Base-by-base conservation (phyloP, 768 basidiomycete genomes). In the Suillus lakei region DNA sequence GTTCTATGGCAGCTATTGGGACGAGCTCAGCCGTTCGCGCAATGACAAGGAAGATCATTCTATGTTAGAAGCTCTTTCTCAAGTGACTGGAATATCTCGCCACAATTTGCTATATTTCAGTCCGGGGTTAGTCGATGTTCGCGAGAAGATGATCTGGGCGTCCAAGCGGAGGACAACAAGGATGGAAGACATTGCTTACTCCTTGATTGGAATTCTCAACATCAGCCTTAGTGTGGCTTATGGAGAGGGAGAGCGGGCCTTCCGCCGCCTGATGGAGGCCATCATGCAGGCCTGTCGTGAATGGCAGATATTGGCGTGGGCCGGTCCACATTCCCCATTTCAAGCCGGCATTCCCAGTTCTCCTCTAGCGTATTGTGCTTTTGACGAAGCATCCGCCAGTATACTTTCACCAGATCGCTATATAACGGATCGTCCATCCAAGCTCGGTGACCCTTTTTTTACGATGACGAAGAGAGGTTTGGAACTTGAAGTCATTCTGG, bases 141-240 rank as follows among this genome's bases (percentile, higher is more conserved):
- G 64, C 13, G 69, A 73, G 43, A 69, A 68, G 26, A 65, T 76
- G 65, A 53, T 64, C 8, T 72, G 75, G 75, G 74, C 75, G 2
- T 67, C 73, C 1, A 44, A 50, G 36, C 64, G 75, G 58, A 61
- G 56, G 9, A 76, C 75, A 21, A 75, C 73, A 8, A 70, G 68
- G 30, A 50, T 61, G 10, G 75, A 76, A 63, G 74, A 76, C 15
- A 62, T 65, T 16, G 69, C 75, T 21, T 74, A 74, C 46, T 73
- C 66, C 5, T 66, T 75, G 39, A 28, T 76, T n/a, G 74, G 73
- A 6, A 66, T 75, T 30, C 67, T 75, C 34, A 61, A 75, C 41
- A 66, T 74, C 55, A 68, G 61, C 44, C 67, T 76, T 44, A 59
- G 64, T 12, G 67, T 74, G 9, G 67, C 67, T 12, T 75, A 76